Evolutionary conservation across 768 basidiomycete species (phyloP).

Genomic region (Collybia nuda): DNA sequence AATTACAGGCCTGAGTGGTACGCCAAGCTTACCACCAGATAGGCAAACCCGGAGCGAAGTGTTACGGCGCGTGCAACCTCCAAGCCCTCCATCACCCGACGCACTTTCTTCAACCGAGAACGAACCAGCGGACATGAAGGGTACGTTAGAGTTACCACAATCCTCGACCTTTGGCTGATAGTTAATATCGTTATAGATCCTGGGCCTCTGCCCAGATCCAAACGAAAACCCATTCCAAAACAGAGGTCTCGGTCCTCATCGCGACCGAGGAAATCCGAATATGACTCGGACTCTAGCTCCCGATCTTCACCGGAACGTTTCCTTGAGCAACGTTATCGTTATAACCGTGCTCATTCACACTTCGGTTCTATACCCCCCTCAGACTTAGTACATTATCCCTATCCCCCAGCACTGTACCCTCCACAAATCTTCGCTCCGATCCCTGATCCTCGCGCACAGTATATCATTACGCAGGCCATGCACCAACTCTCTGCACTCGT

Average conservation of each 20-base stretch:
- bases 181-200: neutral
- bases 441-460: conserved; percentile 39
- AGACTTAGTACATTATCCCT: conserved; percentile 16
- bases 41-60: too few species aligned
- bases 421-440: conserved; percentile 28
- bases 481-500: conserved; percentile 37
- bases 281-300: conserved; percentile 6
- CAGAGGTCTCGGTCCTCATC: conserved; percentile 4
- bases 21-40: neutral
- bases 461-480: conserved; percentile 42
- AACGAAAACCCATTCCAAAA: conserved; percentile 3
- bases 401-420: conserved; percentile 16
- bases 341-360: conserved; percentile 14
- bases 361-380: conserved; percentile 14
- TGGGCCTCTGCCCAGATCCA: conserved; percentile 2
- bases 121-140: neutral
- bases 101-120: conserved; percentile 5
- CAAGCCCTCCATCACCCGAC: neutral
- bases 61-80: too few species aligned
- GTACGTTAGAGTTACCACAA: conserved; percentile 1
- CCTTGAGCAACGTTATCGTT: neutral
- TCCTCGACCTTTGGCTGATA: neutral
- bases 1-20: neutral
- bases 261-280: neutral
- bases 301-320: conserved; percentile 7